phyloP scores from a whole-genome alignment of 371 early-diverging fungal genomes.

The Polyrhizophydium stewartii region DNA sequence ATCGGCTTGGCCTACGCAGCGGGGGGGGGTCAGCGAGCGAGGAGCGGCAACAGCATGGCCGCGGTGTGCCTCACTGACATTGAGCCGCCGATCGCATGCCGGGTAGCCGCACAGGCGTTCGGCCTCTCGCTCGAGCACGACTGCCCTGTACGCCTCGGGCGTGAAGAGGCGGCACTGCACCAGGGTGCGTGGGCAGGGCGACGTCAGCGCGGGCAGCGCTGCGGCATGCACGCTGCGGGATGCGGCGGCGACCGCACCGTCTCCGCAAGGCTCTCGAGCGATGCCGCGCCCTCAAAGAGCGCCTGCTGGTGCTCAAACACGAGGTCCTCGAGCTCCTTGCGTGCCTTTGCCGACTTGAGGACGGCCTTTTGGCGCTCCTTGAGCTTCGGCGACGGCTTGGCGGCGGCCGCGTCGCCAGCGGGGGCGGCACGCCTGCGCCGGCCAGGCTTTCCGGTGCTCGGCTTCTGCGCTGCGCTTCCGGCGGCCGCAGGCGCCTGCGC shows the following conservation, averaged over 20 bases:
- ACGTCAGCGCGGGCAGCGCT: background rate
- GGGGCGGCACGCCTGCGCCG: too few species aligned
- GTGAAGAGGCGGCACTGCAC: slow-evolving; percentile 19
- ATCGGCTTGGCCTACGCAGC: background rate
- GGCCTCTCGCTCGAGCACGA: slow-evolving; percentile 61
- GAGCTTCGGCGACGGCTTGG: too few species aligned
- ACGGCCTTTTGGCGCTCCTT: too few species aligned
- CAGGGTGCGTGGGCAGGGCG: background rate
- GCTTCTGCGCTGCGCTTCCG: too few species aligned
- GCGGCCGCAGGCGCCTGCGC: too few species aligned
- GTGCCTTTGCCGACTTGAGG: too few species aligned
- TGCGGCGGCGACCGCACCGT: slow-evolving; percentile 8
- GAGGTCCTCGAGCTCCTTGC: background rate
- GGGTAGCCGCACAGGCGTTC: slow-evolving; percentile 69
- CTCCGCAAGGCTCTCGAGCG: background rate
- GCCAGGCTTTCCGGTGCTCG: too few species aligned
- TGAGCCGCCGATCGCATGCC: slow-evolving; percentile 44
- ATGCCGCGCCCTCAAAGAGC: slow-evolving; percentile 16
- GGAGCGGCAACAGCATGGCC: slow-evolving; percentile 1
- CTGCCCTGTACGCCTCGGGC: slow-evolving; percentile 54
- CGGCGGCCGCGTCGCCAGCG: too few species aligned
- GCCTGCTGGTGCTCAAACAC: slow-evolving; percentile 10
- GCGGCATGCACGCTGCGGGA: background rate
- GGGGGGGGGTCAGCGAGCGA: background rate
- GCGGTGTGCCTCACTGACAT: slow-evolving; percentile 14